These are phyloP conservation scores for Xylaria scruposa DNA, from an alignment of 495 filamentous ascomycete genomes.

Conservation along the genomic window DNA sequence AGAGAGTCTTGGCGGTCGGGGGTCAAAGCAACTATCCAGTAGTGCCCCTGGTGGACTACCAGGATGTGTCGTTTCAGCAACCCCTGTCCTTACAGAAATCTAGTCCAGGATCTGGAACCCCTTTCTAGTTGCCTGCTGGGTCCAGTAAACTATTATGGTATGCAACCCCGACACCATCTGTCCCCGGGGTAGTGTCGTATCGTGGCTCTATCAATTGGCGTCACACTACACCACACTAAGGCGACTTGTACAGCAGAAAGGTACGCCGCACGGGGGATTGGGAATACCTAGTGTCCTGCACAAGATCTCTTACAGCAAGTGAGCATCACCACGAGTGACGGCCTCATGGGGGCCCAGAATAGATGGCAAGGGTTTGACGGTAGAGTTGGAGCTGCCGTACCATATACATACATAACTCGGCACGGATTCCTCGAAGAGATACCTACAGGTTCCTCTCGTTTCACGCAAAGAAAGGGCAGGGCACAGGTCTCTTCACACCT, in stretches of 20 bases:
- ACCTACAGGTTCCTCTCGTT: slow-evolving; percentile 7
- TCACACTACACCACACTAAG: slow-evolving; percentile 13
- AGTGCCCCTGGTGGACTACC: slow-evolving; percentile 9
- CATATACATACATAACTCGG: slow-evolving; percentile 13
- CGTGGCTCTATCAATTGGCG: slow-evolving; percentile 11
- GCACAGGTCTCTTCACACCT: slow-evolving; percentile 22
- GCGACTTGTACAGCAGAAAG: not conserved
- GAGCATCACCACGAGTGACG: slow-evolving; percentile 5
- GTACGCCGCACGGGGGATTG: slow-evolving; percentile 1
- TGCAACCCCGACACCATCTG: slow-evolving; percentile 28
- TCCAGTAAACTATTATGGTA: slow-evolving; percentile 21
- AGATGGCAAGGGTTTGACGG: slow-evolving; percentile 19
- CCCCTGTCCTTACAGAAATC: slow-evolving; percentile 25
- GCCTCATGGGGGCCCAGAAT: slow-evolving; percentile 19
- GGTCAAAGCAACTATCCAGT: slow-evolving; percentile 20
- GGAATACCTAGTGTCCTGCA: slow-evolving; percentile 2
- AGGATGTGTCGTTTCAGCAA: slow-evolving; percentile 21
- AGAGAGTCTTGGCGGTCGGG: slow-evolving; percentile 20
- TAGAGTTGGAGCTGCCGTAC: slow-evolving; percentile 5
- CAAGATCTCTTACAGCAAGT: slow-evolving; percentile 18
- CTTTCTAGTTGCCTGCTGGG: slow-evolving; percentile 18
- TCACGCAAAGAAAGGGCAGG: slow-evolving; percentile 9
- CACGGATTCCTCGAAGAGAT: slow-evolving; percentile 15
- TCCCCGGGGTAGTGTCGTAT: slow-evolving; percentile 9
- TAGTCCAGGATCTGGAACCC: slow-evolving; percentile 25